A percentile compares a stretch with the other conserved stretches of the same genome.
Conservation (phyloP, 768 basidiomycete genomes). For the Auriscalpium orientale region DNA sequence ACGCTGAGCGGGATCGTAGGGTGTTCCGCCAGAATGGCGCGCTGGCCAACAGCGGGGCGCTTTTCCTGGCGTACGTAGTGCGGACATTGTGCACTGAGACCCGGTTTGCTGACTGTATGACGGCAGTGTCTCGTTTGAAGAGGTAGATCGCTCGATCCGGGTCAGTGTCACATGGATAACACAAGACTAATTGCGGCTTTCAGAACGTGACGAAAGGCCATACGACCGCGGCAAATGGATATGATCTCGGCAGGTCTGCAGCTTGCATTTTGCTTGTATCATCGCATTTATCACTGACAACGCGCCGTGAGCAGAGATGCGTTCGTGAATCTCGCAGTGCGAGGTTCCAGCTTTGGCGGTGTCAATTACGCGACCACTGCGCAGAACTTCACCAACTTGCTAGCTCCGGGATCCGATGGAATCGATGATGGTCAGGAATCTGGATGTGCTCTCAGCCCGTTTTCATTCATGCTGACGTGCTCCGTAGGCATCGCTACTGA, state of each 20-base stretch:
- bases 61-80: constrained; percentile 27
- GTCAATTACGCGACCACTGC: constrained; percentile 37
- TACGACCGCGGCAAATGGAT: constrained; percentile 22
- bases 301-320: constrained; percentile 1
- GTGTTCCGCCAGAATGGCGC: constrained; percentile 25
- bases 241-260: constrained; percentile 24
- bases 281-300: not conserved
- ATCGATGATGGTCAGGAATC: constrained; percentile 40
- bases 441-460: not conserved
- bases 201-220: constrained; percentile 16
- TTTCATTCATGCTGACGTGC: not conserved
- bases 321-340: constrained; percentile 3
- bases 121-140: constrained; percentile 20
- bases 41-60: constrained; percentile 22
- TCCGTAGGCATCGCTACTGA: constrained; percentile 9
- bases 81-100: not conserved
- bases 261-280: no score
- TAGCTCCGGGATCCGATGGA: constrained; percentile 42
- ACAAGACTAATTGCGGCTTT: not conserved
- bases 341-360: not conserved
- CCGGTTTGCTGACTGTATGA: no score
- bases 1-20: constrained; percentile 1
- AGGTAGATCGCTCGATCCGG: constrained; percentile 2
- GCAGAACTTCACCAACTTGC: constrained; percentile 43
- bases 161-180: not conserved